Base-by-base conservation (phyloP, 225 moss, liverwort and hornwort genomes). In the Thuidium tamariscinum region DNA sequence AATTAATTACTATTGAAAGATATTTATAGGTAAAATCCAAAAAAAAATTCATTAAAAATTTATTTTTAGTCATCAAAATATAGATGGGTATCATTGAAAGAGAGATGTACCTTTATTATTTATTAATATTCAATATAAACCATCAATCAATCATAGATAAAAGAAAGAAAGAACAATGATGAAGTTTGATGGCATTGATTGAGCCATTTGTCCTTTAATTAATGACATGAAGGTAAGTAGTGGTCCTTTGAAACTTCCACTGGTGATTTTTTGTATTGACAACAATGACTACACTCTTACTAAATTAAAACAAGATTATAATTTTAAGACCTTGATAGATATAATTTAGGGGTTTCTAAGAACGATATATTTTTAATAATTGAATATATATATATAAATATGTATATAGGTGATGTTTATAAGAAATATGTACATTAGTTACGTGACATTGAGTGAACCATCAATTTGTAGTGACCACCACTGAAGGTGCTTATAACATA, bases 261-360 rank as follows among this genome's bases (percentile, higher is more conserved):
- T 18, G 4, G 17, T 46, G 18, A 3, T 2, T 44, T 44, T 70
- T 10, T 3, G 3, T 46, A 46, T 10, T 17, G 17, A 5, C 26
- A 27, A 70, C 15, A 0, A 70, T 70, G 42, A 9, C 27, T 70
- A 27, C 9, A 9, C 3, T 27, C 0, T 17, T 17, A 18, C 1
- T 6, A 46, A 46, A 46, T 6, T 74, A 18, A 72, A 32, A 7
- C 39, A 48, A 32, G 4, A 49, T 19, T 32, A 11, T 2, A 19
- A 18, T 49, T 32, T 27, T 10, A 49, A 32, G 1, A 11, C 18
- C 11, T 73, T 0, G 1, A 0, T 29, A 72, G 10, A 30, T 46
- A 29, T 46, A 44, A 71, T 26, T 17, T 46, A 30, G 6, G 18
- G n/a, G n/a, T n/a, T n/a, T n/a, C n/a, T n/a, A n/a, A n/a, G n/a